Evolutionary conservation across 2,329 filamentous ascomycete genomes (phyloP), one percentile per base, ranked within the genome.

Genomic region (Penicillium sp.): DNA sequence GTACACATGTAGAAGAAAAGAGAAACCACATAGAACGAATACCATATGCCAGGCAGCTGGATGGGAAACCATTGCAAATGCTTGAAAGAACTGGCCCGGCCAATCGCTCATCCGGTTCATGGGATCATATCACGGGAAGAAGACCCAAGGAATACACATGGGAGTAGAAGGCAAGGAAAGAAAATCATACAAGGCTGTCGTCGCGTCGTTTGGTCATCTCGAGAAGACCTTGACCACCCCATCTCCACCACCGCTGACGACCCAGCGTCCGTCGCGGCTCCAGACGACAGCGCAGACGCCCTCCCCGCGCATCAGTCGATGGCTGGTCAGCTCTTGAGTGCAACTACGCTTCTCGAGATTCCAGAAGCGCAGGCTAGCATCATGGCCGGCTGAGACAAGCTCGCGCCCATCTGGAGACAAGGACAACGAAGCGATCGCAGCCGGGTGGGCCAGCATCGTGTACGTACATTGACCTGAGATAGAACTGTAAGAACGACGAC

Each of bases 351-450:
- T 98, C 67, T 98, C 93, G 15, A 98, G 76, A 19, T 86, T 90
- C 93, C 93, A 98, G 77, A 98, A 96, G 18, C 93, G 84, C 41
- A 98, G 80, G 41, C 87, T 93, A 37, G 91, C 91, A 63, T 98
- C 93, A 64, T 98, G 93, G 15, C 93, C 93, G 1, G 89, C 93
- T 31, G 89, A 96, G 33, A 98, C 91, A 8, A 96, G 83, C 72
- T 98, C 93, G 43, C 85, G 83, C 31, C 91, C 90, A 60, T 97
- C 91, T 10, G 91, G 93, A 53, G 88, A 95, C 14, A 98, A 79
- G 0, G 88, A 94, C 4, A 98, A 77, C 17, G 87, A 85, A 1
- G 93, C 94, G 52, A 98, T 96, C 41, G 93, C 84, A 3, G 90
- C 86, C 1, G 93, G 89, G 57, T 98, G 93, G 4, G 93, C 93